Base-by-base conservation (phyloP, 164 flowering plant species). In the Litsea cubeba region DNA sequence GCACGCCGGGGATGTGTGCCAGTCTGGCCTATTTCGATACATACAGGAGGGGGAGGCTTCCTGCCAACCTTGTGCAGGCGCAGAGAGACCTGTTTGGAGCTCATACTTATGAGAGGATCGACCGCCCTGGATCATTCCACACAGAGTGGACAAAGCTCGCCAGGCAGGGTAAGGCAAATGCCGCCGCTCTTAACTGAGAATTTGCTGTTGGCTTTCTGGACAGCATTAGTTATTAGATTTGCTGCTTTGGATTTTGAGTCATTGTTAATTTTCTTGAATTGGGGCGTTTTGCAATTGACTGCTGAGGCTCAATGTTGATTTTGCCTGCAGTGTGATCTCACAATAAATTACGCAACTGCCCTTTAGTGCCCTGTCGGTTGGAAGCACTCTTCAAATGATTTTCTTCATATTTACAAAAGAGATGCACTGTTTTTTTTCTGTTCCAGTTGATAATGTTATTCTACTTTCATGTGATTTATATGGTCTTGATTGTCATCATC, bases 91-190 rank as follows among this genome's bases (percentile, higher is more conserved):
- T 77, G 73, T 84, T 84, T 74, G 85, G 85, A 54, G 85, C 87
- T 1, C 87, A 82, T 72, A 82, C 87, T 30, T 82, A 84, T 70
- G 84, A 84, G 78, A 70, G 85, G 80, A 60, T 82, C 32, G 87
- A 82, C 65, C 74, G 77, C 11, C 74, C 62, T 3, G 74, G 74
- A 5, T 60, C 74, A 7, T 72, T 62, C 68, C 74, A 72, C 69
- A 89, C 92, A 0, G 92, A 90, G 76, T 90, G 95, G 95, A 84
- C 84, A 79, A 90, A 89, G 84, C 74, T 87, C 30, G 95, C 94
- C 32, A 76, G 70, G 10, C 50, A 72, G 57, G 54, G 65, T 17
- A 63, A 72, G 58, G 67, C 74, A 1, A 51, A 68, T 30, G 67
- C 40, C 18, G 74, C 68, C 2, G 51, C 51, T 62, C 49, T 72